Conservation (phyloP, 108 stramenopile species). For the Pinguiococcus pyrenoidosus region DNA sequence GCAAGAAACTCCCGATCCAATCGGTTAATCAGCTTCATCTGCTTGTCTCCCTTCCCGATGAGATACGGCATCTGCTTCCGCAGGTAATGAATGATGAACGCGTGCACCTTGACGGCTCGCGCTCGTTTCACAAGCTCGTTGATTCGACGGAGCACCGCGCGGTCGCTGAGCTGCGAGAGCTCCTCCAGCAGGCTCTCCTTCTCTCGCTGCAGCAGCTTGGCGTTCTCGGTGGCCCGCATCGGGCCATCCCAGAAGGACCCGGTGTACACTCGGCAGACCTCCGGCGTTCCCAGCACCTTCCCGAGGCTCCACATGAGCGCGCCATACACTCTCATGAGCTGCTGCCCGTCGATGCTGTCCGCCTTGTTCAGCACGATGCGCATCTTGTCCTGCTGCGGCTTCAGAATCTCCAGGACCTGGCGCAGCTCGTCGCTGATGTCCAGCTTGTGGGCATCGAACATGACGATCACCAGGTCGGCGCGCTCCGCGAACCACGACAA, state of each 20-base stretch:
- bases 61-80: slow-evolving; percentile 91
- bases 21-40: slow-evolving; percentile 64
- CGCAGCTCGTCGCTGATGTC: slow-evolving; percentile 91
- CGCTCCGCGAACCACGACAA: slow-evolving; percentile 44
- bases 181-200: slow-evolving; percentile 84
- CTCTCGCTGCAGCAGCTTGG: slow-evolving; percentile 27
- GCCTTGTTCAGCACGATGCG: slow-evolving; percentile 70
- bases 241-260: slow-evolving; percentile 91
- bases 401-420: slow-evolving; percentile 64
- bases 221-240: slow-evolving; percentile 55
- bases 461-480: slow-evolving; percentile 80
- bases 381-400: slow-evolving; percentile 72
- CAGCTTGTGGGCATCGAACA: slow-evolving; percentile 94
- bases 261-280: slow-evolving; percentile 95
- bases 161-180: slow-evolving; percentile 75
- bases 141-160: slow-evolving; percentile 89
- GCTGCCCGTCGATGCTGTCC: slow-evolving; percentile 74
- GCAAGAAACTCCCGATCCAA: slow-evolving; percentile 80
- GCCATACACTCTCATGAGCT: slow-evolving; percentile 96
- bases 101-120: slow-evolving; percentile 87
- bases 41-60: slow-evolving; percentile 81
- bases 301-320: slow-evolving; percentile 93
- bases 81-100: slow-evolving; percentile 93
- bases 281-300: slow-evolving; percentile 89
- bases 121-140: slow-evolving; percentile 97